These are phyloP conservation scores for Madurella mycetomatis DNA, from an alignment of 2,329 filamentous ascomycete genomes.

Conservation along the genomic window DNA sequence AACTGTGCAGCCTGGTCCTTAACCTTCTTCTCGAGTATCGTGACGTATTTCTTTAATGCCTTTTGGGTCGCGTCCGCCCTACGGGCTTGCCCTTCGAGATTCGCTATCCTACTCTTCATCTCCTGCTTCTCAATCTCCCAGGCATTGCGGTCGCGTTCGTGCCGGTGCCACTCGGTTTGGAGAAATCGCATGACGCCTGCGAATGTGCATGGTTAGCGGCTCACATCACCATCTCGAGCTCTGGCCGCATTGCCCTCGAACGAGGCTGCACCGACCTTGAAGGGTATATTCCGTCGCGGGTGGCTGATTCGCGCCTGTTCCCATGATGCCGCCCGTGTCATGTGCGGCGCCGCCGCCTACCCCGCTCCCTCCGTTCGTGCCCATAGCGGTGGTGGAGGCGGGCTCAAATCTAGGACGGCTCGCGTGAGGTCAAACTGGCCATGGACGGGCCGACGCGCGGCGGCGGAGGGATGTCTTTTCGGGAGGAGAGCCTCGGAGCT, in stretches of 20 bases:
- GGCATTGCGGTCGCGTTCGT: conserved; percentile 93
- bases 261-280: conserved; percentile 39
- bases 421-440: conserved; percentile 5
- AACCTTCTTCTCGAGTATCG: conserved; percentile 82
- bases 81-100: conserved; percentile 82
- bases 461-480: neutral
- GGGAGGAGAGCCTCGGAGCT: conserved; percentile 4
- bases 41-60: conserved; percentile 83
- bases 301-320: conserved; percentile 46
- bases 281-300: conserved; percentile 60
- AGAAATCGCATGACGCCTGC: conserved; percentile 98
- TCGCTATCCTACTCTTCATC: conserved; percentile 96
- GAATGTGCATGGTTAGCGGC: conserved; percentile 1
- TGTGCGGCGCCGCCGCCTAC: conserved; percentile 35
- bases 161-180: conserved; percentile 97
- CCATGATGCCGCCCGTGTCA: conserved; percentile 44
- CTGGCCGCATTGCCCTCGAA: neutral
- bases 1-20: conserved; percentile 74
- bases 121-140: conserved; percentile 99
- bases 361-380: conserved; percentile 38
- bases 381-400: conserved; percentile 32
- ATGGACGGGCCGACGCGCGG: conserved; percentile 19
- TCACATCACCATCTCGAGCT: neutral
- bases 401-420: conserved; percentile 7
- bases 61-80: conserved; percentile 86